These are phyloP conservation scores for Arthrobotrys pseudoclavata DNA, from an alignment of 2,329 filamentous ascomycete species.

Conservation along the genomic window DNA sequence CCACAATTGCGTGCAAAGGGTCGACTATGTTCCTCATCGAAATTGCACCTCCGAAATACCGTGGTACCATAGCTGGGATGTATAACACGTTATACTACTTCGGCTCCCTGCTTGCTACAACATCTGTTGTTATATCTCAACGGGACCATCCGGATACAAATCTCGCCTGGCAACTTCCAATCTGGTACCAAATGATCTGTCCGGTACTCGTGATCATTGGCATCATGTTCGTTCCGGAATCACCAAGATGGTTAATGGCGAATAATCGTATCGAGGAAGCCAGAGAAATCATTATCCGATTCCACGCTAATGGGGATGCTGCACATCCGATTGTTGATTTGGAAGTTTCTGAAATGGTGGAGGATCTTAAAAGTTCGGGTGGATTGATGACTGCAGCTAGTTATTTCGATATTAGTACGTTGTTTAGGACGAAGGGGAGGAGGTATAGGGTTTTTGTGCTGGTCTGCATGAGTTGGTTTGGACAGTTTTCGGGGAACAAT, in stretches of 20 bases:
- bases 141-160: slow-evolving; percentile 66
- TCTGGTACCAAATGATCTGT: slow-evolving; percentile 70
- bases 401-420: slow-evolving; percentile 61
- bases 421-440: slow-evolving; percentile 64
- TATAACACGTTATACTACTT: slow-evolving; percentile 69
- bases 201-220: slow-evolving; percentile 69
- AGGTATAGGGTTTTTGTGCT: slow-evolving; percentile 68
- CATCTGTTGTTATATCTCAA: slow-evolving; percentile 70
- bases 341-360: slow-evolving; percentile 72
- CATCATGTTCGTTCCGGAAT: slow-evolving; percentile 73
- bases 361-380: slow-evolving; percentile 67
- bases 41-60: slow-evolving; percentile 74
- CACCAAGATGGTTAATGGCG: slow-evolving; percentile 74
- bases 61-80: slow-evolving; percentile 74
- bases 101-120: slow-evolving; percentile 66
- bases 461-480: slow-evolving; percentile 71
- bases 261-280: slow-evolving; percentile 73
- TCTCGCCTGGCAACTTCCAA: slow-evolving; percentile 72
- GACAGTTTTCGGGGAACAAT: slow-evolving; percentile 69
- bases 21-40: slow-evolving; percentile 76
- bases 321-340: slow-evolving; percentile 71
- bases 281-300: slow-evolving; percentile 72
- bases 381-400: slow-evolving; percentile 56
- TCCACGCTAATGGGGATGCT: slow-evolving; percentile 72
- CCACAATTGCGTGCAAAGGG: slow-evolving; percentile 73